Conservation (phyloP, 495 filamentous ascomycete species). For the Aeminium ludgeri region DNA sequence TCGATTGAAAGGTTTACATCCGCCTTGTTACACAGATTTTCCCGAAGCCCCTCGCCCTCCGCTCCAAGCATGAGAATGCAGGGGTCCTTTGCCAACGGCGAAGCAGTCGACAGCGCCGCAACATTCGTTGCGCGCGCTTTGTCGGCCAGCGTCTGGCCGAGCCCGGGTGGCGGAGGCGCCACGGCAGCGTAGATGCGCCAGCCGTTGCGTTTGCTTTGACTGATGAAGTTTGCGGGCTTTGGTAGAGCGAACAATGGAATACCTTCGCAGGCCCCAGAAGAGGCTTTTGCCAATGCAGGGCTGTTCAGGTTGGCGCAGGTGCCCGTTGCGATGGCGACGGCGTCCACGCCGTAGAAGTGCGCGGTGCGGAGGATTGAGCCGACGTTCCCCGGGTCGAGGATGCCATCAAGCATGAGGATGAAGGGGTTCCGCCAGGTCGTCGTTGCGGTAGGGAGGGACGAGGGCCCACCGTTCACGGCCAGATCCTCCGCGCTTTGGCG, state of each 20-base stretch:
- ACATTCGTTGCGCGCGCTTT: background rate
- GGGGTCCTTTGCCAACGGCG: constrained; percentile 42
- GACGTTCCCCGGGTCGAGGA: constrained; percentile 73
- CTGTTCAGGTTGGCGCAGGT: constrained; percentile 54
- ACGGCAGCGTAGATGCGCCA: constrained; percentile 77
- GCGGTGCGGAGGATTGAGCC: constrained; percentile 76
- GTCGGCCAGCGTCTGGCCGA: background rate
- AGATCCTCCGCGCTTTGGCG: constrained; percentile 60
- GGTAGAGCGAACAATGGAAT: constrained; percentile 50
- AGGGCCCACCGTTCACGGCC: constrained; percentile 43
- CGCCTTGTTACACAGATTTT: constrained; percentile 42
- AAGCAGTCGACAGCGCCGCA: background rate
- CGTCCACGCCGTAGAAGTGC: constrained; percentile 70
- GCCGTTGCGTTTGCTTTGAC: constrained; percentile 45
- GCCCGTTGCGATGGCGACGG: constrained; percentile 25
- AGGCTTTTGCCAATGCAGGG: constrained; percentile 65
- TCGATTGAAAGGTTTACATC: constrained; percentile 43
- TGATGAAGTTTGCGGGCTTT: constrained; percentile 51
- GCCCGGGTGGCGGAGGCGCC: constrained; percentile 24
- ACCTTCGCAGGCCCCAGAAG: constrained; percentile 68
- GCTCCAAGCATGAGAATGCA: constrained; percentile 67
- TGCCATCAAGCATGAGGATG: constrained; percentile 64
- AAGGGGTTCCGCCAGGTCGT: constrained; percentile 47
- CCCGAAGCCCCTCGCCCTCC: constrained; percentile 59
- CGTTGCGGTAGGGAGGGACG: background rate